Evolutionary conservation across 2,329 filamentous ascomycete species (phyloP), one percentile per base, ranked within the genome.

Genomic region (Trichoderma gracile): DNA sequence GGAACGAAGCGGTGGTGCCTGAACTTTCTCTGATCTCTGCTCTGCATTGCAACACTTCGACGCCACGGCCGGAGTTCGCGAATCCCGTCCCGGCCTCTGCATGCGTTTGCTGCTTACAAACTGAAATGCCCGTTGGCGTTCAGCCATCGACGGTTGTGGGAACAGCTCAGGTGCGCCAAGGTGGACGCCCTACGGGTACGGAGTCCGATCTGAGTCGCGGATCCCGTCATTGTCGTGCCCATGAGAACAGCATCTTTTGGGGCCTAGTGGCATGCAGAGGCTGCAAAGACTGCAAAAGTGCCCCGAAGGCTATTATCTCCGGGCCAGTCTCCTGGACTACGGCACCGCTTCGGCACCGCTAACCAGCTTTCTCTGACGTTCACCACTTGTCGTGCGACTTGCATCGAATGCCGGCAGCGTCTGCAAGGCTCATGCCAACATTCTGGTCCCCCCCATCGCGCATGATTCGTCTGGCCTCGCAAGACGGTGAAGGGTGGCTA

Each of bases 231-330:
- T 33, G 38, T 59, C 38, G 21, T 40, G 45, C 56, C 30, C 25
- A 43, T 46, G 45, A 17, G 27, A 46, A 9, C 19, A 27, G 33
- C 7, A 15, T 59, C 38, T 27, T 33, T 45, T 30, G 58, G 43
- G 40, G 47, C 5, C 38, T 38, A 33, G 50, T 12, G 21, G 15
- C 33, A n/a, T 14, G 33, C 33, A 38, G 33, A 38, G 33, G 33
- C 33, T 38, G 33, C 33, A 38, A 38, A 38, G 33, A 10, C 33
- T 62, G 27, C 49, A 62, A 62, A 54, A 62, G 58, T 54, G 17
- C 58, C 40, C 46, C 47, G 58, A 43, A 38, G 33, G 58, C 58
- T 62, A 38, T 38, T 38, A 62, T 62, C 58, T 62, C 58, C 58
- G 58, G 49, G 33, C 10, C 25, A 62, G 33, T 30, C 49, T 62